Percentiles rank a stretch among this genome's conserved stretches.
phyloP scores from a whole-genome alignment of 345 rosid genomes.

The Hibiscus syriacus region DNA sequence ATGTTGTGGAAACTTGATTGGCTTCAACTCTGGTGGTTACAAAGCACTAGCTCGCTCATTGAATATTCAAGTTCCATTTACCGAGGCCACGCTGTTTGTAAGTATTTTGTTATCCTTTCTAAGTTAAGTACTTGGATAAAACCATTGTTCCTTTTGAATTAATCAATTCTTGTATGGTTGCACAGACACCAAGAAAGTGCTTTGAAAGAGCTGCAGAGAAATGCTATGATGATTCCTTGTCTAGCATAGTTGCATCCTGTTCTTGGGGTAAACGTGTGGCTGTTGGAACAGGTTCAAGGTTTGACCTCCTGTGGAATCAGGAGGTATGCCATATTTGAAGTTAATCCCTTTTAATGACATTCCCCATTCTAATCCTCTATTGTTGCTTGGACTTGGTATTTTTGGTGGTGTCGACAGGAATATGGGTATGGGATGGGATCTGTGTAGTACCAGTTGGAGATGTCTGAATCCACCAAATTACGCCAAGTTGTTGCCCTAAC shows the following conservation, averaged over 20 bases:
- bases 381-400: not conserved
- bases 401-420: not conserved
- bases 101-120: conserved; percentile 23
- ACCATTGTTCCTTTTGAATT: not conserved
- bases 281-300: conserved; percentile 89
- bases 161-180: conserved; percentile 10
- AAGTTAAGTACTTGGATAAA: conserved; percentile 10
- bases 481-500: not conserved
- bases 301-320: conserved; percentile 70
- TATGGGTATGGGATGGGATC: not conserved
- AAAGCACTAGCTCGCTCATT: conserved; percentile 64
- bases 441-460: not conserved
- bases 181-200: conserved; percentile 74
- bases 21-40: conserved; percentile 82
- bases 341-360: not conserved
- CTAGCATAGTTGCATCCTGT: conserved; percentile 86
- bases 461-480: not conserved
- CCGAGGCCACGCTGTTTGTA: conserved; percentile 88
- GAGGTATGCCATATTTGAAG: conserved; percentile 27
- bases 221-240: conserved; percentile 59
- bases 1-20: conserved; percentile 75
- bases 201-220: conserved; percentile 94
- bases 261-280: conserved; percentile 91
- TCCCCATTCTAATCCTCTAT: not conserved
- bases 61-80: conserved; percentile 85